Conservation (phyloP, 2,329 filamentous ascomycete genomes). For the Penicillium glabrum region DNA sequence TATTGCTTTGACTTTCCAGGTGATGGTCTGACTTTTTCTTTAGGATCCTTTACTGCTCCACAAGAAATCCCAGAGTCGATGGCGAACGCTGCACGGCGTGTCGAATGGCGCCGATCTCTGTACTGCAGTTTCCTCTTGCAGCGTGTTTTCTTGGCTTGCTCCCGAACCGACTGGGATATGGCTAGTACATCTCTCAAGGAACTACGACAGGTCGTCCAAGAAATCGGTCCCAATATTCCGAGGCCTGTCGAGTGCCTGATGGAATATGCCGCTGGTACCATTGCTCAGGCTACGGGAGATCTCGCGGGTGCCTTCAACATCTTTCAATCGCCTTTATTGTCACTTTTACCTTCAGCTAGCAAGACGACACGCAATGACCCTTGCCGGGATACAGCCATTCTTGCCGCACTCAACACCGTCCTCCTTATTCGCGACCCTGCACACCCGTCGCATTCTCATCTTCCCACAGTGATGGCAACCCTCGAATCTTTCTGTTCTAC, state of each 20-base stretch:
- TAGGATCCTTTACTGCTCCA: conserved; percentile 38
- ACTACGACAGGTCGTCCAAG: conserved; percentile 50
- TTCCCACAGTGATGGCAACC: conserved; percentile 62
- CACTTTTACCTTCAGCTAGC: conserved; percentile 45
- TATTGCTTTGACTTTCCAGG: not conserved
- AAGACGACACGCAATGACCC: conserved; percentile 48
- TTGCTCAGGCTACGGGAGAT: conserved; percentile 74
- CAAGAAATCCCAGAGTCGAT: conserved; percentile 54
- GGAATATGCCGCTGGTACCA: conserved; percentile 72
- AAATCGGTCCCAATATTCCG: conserved; percentile 41
- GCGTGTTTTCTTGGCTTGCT: conserved; percentile 67
- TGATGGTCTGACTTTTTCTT: conserved; percentile 10
- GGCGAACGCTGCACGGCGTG: conserved; percentile 57
- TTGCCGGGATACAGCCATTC: conserved; percentile 64
- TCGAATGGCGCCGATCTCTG: conserved; percentile 65
- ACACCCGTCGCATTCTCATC: conserved; percentile 58
- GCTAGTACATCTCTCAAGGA: conserved; percentile 60
- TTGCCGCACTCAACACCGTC: conserved; percentile 64
- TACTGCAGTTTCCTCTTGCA: conserved; percentile 71
- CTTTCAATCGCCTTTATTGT: conserved; percentile 64
- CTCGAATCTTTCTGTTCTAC: conserved; percentile 67
- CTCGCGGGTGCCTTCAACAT: conserved; percentile 65
- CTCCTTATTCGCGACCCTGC: conserved; percentile 68
- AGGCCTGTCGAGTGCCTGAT: conserved; percentile 54
- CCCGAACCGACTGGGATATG: conserved; percentile 67